Percentiles rank a stretch among this genome's conserved stretches.
These are phyloP conservation scores for Pseudogymnoascus pannorum DNA, from an alignment of 2,329 filamentous ascomycete species.

Conservation along the genomic window DNA sequence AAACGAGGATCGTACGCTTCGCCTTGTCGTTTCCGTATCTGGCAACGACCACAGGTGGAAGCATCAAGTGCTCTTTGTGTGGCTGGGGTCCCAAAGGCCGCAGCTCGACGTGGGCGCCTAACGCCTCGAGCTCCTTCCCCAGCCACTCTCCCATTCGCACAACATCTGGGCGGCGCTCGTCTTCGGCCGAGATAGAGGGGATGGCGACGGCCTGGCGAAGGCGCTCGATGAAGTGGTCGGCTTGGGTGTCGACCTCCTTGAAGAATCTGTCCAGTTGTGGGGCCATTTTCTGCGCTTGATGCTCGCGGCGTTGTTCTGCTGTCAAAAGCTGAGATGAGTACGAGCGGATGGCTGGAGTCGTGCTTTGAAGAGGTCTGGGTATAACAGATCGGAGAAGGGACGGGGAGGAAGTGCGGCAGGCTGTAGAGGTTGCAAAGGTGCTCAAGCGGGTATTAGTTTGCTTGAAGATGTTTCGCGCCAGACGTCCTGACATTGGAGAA, in stretches of 20 bases:
- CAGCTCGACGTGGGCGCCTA: slow-evolving; percentile 83
- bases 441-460: slow-evolving; percentile 3
- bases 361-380: slow-evolving; percentile 1
- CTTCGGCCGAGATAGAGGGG: slow-evolving; percentile 89
- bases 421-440: neutral
- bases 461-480: slow-evolving; percentile 9
- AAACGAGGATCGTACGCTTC: slow-evolving; percentile 93
- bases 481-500: slow-evolving; percentile 7
- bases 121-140: slow-evolving; percentile 68
- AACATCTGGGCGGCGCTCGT: slow-evolving; percentile 81
- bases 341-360: neutral
- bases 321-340: slow-evolving; percentile 9
- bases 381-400: neutral
- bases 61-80: slow-evolving; percentile 79
- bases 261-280: slow-evolving; percentile 83
- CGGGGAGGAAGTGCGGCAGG: neutral
- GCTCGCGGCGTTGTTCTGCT: slow-evolving; percentile 21
- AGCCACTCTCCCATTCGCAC: slow-evolving; percentile 95
- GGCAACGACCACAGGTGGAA: slow-evolving; percentile 86
- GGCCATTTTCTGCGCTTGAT: slow-evolving; percentile 66
- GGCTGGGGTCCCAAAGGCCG: slow-evolving; percentile 86
- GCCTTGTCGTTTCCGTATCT: slow-evolving; percentile 87
- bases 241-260: slow-evolving; percentile 77
- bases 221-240: slow-evolving; percentile 79
- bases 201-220: slow-evolving; percentile 91